Percentiles rank a stretch among this genome's conserved stretches.
Conservation (phyloP, 2,329 filamentous ascomycete genomes). For the Claviceps africana region DNA sequence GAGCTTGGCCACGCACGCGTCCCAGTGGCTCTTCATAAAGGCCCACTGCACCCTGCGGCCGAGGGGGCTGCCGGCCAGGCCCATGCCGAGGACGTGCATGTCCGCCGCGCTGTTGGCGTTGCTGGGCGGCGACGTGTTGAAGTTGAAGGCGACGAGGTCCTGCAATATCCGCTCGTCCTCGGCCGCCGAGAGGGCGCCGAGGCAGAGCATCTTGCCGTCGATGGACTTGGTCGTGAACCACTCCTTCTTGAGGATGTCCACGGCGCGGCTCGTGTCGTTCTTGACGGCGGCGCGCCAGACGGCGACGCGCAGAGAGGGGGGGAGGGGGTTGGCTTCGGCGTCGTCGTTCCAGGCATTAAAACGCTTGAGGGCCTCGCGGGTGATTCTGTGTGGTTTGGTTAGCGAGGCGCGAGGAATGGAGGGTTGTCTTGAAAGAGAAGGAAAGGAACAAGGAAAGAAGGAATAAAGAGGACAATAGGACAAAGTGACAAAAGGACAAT, state of each 20-base stretch:
- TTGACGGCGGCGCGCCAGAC: conserved; percentile 70
- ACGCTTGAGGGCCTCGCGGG: conserved; percentile 59
- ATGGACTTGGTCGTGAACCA: conserved; percentile 72
- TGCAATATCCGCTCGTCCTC: conserved; percentile 54
- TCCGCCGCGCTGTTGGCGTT: conserved; percentile 71
- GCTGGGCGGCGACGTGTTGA: conserved; percentile 44
- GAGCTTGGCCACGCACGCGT: conserved; percentile 54
- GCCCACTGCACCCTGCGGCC: conserved; percentile 69
- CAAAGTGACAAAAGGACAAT: background rate
- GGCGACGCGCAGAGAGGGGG: conserved; percentile 66
- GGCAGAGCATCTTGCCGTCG: conserved; percentile 78
- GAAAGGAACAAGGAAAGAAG: background rate
- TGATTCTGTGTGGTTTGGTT: conserved; percentile 31
- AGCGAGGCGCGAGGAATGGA: no score
- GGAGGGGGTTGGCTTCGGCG: conserved; percentile 52
- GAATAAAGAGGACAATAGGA: background rate
- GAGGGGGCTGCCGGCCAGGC: conserved; percentile 58
- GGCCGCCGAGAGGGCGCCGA: conserved; percentile 61
- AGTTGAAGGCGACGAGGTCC: conserved; percentile 62
- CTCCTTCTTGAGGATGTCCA: conserved; percentile 68
- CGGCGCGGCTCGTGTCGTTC: conserved; percentile 51
- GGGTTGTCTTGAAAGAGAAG: no score
- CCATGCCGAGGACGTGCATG: conserved; percentile 66
- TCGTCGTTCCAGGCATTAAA: conserved; percentile 71
- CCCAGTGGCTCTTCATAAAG: conserved; percentile 77